phyloP scores from a whole-genome alignment of 192 early-diverging fungal genomes.

The Lobulomyces angularis region DNA sequence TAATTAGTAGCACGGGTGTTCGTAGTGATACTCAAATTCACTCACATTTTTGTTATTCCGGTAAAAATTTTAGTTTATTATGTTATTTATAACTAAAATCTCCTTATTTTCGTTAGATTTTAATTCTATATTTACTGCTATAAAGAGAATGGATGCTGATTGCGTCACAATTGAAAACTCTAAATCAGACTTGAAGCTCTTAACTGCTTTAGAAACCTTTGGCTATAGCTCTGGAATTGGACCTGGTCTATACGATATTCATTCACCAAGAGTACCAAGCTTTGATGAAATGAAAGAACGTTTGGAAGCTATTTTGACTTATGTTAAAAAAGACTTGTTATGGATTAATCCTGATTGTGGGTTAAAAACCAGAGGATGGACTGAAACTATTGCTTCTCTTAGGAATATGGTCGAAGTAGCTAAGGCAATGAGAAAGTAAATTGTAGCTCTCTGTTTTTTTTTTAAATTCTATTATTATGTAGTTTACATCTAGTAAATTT shows the following conservation, averaged over 20 bases:
- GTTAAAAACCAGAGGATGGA: slow-evolving; percentile 86
- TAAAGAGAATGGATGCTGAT: slow-evolving; percentile 83
- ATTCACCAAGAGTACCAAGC: slow-evolving; percentile 91
- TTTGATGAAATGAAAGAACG: slow-evolving; percentile 78
- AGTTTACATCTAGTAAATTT: not conserved
- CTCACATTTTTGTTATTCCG: slow-evolving; percentile 17
- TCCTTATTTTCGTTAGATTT: slow-evolving; percentile 50
- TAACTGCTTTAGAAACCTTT: slow-evolving; percentile 63
- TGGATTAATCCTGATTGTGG: slow-evolving; percentile 99
- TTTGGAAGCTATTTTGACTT: slow-evolving; percentile 69
- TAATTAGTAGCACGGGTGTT: slow-evolving; percentile 78
- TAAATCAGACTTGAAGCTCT: slow-evolving; percentile 92
- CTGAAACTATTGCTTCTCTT: slow-evolving; percentile 76
- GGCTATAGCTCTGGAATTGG: slow-evolving; percentile 85
- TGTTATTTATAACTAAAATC: not conserved
- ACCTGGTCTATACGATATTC: slow-evolving; percentile 96
- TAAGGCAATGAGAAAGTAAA: slow-evolving; percentile 38
- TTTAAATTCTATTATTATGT: not conserved
- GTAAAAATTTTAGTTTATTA: not conserved
- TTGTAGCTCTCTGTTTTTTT: not conserved
- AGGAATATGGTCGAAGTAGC: slow-evolving; percentile 78
- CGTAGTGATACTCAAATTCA: slow-evolving; percentile 85
- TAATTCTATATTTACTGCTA: slow-evolving; percentile 93
- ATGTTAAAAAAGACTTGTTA: slow-evolving; percentile 63
- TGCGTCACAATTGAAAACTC: slow-evolving; percentile 97